A percentile compares a stretch with the other conserved stretches of the same genome.
Evolutionary conservation across 305 asterid species (phyloP).

Genomic region (Solanum hybrid): DNA sequence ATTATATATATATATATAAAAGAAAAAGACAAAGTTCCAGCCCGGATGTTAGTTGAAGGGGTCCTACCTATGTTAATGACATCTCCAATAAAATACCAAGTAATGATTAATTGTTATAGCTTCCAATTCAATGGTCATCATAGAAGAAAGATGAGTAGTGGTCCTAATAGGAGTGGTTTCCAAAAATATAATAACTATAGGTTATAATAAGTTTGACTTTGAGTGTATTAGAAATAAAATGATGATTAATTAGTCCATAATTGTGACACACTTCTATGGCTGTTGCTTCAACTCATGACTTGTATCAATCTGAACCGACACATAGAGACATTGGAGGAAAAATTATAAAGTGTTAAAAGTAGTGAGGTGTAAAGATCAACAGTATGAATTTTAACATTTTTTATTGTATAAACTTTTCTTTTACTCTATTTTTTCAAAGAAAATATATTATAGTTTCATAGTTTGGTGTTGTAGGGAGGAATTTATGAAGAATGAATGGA

Average conservation of each 20-base stretch:
- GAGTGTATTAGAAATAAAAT: background rate
- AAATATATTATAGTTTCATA: too few relatives aligned
- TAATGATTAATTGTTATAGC: background rate
- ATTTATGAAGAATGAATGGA: background rate
- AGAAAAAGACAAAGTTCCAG: background rate
- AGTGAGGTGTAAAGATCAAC: background rate
- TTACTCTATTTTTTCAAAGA: background rate
- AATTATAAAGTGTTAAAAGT: background rate
- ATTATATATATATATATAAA: background rate
- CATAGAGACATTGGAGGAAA: background rate
- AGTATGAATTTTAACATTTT: background rate
- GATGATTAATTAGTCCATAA: background rate
- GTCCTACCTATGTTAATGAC: background rate
- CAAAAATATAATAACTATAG: background rate
- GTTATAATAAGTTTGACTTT: background rate
- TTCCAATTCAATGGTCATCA: background rate
- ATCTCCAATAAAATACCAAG: background rate
- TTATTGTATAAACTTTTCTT: background rate
- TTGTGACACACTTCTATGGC: constrained; percentile 26
- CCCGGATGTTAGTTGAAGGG: background rate
- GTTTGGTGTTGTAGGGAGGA: background rate
- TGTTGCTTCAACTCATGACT: constrained; percentile 19
- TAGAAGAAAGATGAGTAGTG: background rate
- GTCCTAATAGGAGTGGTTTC: background rate
- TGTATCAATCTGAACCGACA: constrained; percentile 25